Evolutionary conservation across 148 eudicot genomes (phyloP), one percentile per base, ranked within the genome.

Genomic region (Oxyria digyna): DNA sequence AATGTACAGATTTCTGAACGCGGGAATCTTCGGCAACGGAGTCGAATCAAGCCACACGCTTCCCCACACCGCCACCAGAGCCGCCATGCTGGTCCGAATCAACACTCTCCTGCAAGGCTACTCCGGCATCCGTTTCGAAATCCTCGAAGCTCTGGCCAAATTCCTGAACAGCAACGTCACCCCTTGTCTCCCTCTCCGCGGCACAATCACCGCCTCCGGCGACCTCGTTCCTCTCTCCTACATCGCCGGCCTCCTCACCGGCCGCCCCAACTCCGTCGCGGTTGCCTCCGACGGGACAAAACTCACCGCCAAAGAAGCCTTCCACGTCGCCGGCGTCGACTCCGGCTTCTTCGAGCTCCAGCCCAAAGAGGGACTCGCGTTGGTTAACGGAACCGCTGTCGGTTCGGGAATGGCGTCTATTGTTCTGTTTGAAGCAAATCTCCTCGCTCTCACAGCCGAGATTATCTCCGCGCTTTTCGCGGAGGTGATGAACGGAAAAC

Each of bases 91-190:
- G 20, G 80, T 77, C 41, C 67, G 80, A 11, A 37, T 77, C 68
- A 77, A 77, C 71, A 77, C 80, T 23, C 80, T 77, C 29, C 77
- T 77, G 4, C 80, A 77, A 43, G 80, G 80, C 0, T 77, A 77
- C 50, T 77, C 80, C 0, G 77, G 80, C 20, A 77, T 77, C 23
- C 67, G 80, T 4, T 77, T 77, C 33, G 80, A 77, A 37, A 77
- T 77, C 52, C 63, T 77, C 13, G 71, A 73, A 70, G 80, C 80
- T 32, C 70, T 77, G 13, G 55, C 76, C 10, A 50, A 70, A 43
- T 43, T 77, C 14, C 80, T 77, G 11, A 77, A 77, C 80, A 57
- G 43, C n/a, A 73, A 77, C 73, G 43, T 77, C 74, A 77, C 80
- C 35, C 80, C 80, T 18, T 77, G 80, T 43, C 42, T 77, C 43